A percentile compares a stretch with the other conserved stretches of the same genome.
Conservation (phyloP, 169 alveolate species). For the Plasmodium vinckei region DNA sequence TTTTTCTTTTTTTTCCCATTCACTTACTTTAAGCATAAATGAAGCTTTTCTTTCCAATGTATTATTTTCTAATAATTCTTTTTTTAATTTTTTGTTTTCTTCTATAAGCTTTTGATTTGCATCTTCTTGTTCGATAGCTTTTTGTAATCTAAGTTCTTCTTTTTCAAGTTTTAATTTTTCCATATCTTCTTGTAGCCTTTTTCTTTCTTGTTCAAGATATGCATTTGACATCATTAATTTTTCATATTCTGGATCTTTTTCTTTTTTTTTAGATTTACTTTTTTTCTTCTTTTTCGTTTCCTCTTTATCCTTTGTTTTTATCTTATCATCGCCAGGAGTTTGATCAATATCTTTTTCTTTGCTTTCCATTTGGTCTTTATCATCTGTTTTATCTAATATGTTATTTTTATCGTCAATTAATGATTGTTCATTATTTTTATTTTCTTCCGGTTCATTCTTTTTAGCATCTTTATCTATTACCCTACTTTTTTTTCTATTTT, state of each 20-base stretch:
- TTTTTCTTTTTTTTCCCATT: conserved; percentile 24
- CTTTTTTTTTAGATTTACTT: conserved; percentile 1
- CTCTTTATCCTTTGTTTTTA: not conserved
- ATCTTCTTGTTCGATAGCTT: conserved; percentile 27
- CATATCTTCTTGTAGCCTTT: conserved; percentile 64
- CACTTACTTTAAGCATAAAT: conserved; percentile 17
- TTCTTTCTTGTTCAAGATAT: conserved; percentile 59
- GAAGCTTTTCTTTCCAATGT: conserved; percentile 31
- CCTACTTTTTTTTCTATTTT: conserved; percentile 18
- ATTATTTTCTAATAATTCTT: conserved; percentile 59
- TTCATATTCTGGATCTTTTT: conserved; percentile 32
- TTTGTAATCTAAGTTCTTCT: conserved; percentile 40
- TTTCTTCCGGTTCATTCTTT: not conserved
- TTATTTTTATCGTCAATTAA: not conserved
- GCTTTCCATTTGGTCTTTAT: not conserved
- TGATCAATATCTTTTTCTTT: not conserved
- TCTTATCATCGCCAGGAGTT: not conserved
- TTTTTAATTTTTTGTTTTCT: conserved; percentile 79
- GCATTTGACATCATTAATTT: conserved; percentile 27
- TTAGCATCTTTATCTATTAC: not conserved
- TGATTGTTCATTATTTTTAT: no score
- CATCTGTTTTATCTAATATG: not conserved
- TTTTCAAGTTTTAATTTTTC: conserved; percentile 49
- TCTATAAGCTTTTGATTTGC: conserved; percentile 73
- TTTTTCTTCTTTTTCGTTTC: not conserved